Evolutionary conservation across 2,329 filamentous ascomycete genomes (phyloP).

Genomic region (Purpureocillium lavendulum): DNA sequence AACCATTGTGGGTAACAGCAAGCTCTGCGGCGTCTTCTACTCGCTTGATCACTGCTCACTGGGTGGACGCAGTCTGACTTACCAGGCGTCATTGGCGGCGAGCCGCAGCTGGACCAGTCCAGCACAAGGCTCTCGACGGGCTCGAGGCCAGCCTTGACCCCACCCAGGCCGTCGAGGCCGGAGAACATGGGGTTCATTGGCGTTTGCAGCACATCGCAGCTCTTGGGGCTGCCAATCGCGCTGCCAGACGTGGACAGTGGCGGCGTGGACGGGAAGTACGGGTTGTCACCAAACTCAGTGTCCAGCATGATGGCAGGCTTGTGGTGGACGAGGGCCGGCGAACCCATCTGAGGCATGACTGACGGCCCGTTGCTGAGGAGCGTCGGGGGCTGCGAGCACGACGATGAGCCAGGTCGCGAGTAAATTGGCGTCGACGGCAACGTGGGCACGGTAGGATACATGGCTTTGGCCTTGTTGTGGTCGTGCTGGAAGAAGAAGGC

Average conservation of each 20-base stretch:
- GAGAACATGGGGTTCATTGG: slow-evolving; percentile 76
- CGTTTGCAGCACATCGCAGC: slow-evolving; percentile 70
- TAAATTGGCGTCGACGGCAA: slow-evolving; percentile 56
- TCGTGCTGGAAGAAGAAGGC: slow-evolving; percentile 88
- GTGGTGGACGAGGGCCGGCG: slow-evolving; percentile 63
- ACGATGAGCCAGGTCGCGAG: slow-evolving; percentile 57
- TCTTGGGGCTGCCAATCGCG: slow-evolving; percentile 77
- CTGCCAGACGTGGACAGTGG: slow-evolving; percentile 80
- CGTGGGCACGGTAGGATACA: slow-evolving; percentile 44
- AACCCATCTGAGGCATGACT: slow-evolving; percentile 66
- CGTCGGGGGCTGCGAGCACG: slow-evolving; percentile 53
- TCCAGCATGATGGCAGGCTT: slow-evolving; percentile 75
- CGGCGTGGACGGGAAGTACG: slow-evolving; percentile 77
- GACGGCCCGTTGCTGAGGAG: slow-evolving; percentile 50
- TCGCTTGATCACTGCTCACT: too few species aligned
- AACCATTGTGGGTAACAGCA: too few species aligned
- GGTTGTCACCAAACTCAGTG: slow-evolving; percentile 61
- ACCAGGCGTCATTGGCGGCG: slow-evolving; percentile 88
- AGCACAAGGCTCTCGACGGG: slow-evolving; percentile 65
- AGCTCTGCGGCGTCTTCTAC: too few species aligned
- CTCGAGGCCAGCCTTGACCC: slow-evolving; percentile 62
- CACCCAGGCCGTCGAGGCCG: slow-evolving; percentile 55
- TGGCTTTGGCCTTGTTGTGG: slow-evolving; percentile 54
- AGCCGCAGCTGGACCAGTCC: slow-evolving; percentile 70
- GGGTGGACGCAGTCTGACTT: slow-evolving; percentile 32